Evolutionary conservation across 306 rosid species (phyloP).

Genomic region (Pachyrhizus erosus): DNA sequence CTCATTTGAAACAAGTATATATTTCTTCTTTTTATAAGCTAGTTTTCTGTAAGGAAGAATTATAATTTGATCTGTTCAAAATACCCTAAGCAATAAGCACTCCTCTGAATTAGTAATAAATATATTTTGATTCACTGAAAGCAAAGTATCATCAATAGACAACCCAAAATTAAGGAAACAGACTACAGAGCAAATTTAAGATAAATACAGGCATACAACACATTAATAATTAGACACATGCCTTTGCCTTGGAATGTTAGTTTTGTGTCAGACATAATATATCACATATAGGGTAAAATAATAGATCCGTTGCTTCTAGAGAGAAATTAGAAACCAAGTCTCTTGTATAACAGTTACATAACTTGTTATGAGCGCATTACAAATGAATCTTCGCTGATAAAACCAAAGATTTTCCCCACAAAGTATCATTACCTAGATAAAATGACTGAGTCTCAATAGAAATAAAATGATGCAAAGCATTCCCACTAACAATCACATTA

Average conservation of each 20-base stretch:
- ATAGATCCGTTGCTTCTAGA: not conserved
- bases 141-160: conserved; percentile 13
- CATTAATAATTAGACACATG: not conserved
- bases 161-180: conserved; percentile 31
- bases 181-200: not conserved
- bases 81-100: not conserved
- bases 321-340: no score
- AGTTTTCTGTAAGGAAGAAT: not conserved
- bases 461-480: no score
- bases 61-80: conserved; percentile 5
- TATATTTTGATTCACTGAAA: conserved; percentile 20
- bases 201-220: conserved; percentile 6
- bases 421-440: not conserved
- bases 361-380: not conserved
- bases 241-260: not conserved
- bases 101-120: not conserved
- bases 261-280: not conserved
- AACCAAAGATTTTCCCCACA: not conserved
- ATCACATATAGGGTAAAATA: no score
- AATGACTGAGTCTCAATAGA: not conserved
- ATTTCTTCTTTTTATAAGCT: not conserved
- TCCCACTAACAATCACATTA: not conserved
- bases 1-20: conserved; percentile 1
- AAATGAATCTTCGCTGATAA: not conserved
- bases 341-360: not conserved